These are phyloP conservation scores for Nigrospora oryzae DNA, from an alignment of 2,329 filamentous ascomycete species.

Conservation along the genomic window DNA sequence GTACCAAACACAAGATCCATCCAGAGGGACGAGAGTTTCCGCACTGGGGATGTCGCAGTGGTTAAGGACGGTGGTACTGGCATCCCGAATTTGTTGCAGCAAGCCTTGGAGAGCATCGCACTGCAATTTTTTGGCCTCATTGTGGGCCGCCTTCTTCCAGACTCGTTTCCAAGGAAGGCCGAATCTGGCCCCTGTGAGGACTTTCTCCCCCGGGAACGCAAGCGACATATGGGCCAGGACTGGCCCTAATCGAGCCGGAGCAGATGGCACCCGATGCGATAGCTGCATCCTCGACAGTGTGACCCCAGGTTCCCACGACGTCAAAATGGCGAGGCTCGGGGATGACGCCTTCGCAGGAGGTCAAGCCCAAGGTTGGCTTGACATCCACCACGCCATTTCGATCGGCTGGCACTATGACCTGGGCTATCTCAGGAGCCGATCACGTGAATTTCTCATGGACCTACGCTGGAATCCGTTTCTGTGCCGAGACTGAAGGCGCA, in stretches of 20 bases:
- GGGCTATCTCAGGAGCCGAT: conserved; percentile 16
- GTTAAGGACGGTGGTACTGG: conserved; percentile 62
- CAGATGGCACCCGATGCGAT: conserved; percentile 61
- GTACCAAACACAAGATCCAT: conserved; percentile 59
- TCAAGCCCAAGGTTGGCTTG: conserved; percentile 68
- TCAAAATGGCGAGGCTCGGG: conserved; percentile 63
- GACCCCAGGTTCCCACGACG: conserved; percentile 58
- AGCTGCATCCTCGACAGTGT: conserved; percentile 60
- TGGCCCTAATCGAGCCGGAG: neutral
- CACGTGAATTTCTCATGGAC: too few species aligned
- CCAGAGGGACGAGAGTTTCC: conserved; percentile 51
- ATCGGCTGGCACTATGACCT: conserved; percentile 62
- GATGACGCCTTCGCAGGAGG: conserved; percentile 49
- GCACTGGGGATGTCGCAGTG: conserved; percentile 59
- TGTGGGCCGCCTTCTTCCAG: conserved; percentile 34
- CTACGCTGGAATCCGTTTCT: conserved; percentile 59
- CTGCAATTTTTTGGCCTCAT: too few species aligned
- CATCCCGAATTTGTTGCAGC: conserved; percentile 43
- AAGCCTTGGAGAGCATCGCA: too few species aligned
- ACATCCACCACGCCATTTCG: conserved; percentile 63
- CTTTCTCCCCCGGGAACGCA: too few species aligned
- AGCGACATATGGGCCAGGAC: too few species aligned
- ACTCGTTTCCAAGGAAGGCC: conserved; percentile 66
- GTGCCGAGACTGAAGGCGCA: conserved; percentile 61
- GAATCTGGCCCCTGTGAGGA: conserved; percentile 53